Evolutionary conservation across 768 basidiomycete genomes (phyloP), one percentile per base, ranked within the genome.

Genomic region (Lanmaoa pseudosensibilis): DNA sequence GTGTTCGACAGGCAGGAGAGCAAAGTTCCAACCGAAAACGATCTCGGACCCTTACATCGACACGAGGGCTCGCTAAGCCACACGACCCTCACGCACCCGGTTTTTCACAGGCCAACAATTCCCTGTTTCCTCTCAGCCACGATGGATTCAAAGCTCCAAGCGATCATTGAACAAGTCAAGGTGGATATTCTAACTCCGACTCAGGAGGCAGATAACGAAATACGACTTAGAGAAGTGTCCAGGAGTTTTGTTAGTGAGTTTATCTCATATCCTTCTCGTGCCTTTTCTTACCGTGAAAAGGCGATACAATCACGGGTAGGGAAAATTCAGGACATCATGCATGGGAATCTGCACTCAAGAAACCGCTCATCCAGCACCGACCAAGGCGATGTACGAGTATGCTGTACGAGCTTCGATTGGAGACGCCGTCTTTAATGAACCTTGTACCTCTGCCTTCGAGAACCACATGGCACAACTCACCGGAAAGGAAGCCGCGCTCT

Each of bases 401-500:
- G 90, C 87, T 16, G 68, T 78, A n/a, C 79, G 74, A 39, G 83
- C 89, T 16, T 88, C 88, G 5, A 71, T 89, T 1, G 90, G 90
- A n/a, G 90, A 92, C 67, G 89, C 85, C 61, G 87, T 92, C 11
- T 89, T 84, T 71, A 74, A 80, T 52, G 90, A 91, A 43, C 81
- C 85, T 23, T 72, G 68, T 2, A 78, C 75, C 38, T 80, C 81
- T 37, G 78, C 84, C n/a, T 72, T 93, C 12, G 91, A 93, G 67
- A 76, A 75, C 3, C 90, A 92, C 65, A 73, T 92, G 38, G 90
- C 90, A 11, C 75, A 80, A 60, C 68, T 92, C 49, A 84, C 86
- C 10, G 95, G 96, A 56, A 98, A 97, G 72, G 94, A 96, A 72
- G 93, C 92, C 4, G 94, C 82, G 0, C 72, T 98, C 51, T 98